A percentile compares a stretch with the other conserved stretches of the same genome.
phyloP scores from a whole-genome alignment of 78 protist species.

The slime mould (Dictyostelium discoideum) region DNA sequence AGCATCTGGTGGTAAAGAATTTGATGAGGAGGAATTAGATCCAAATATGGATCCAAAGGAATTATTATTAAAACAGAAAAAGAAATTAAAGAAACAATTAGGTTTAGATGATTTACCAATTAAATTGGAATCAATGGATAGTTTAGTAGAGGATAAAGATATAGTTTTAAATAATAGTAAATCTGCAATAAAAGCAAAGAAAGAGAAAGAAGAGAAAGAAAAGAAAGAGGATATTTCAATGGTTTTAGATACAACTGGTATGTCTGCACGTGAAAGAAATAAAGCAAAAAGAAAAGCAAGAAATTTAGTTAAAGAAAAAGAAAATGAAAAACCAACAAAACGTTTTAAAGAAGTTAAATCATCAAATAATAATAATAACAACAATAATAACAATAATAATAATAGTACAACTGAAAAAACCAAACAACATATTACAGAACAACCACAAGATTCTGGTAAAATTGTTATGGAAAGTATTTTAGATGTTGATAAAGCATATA shows the following conservation, averaged over 20 bases:
- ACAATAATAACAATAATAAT: background rate
- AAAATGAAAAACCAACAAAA: slow-evolving; percentile 5
- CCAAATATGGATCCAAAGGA: slow-evolving; percentile 52
- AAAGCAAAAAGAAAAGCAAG: slow-evolving; percentile 77
- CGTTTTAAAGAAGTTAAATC: slow-evolving; percentile 58
- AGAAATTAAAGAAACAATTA: slow-evolving; percentile 21
- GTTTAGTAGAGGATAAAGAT: slow-evolving; percentile 11
- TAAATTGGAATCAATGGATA: background rate
- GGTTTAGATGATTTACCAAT: slow-evolving; percentile 51
- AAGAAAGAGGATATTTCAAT: slow-evolving; percentile 34
- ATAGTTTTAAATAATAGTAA: slow-evolving; percentile 1
- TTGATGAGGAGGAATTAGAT: background rate
- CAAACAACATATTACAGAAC: slow-evolving; percentile 84
- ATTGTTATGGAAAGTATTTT: slow-evolving; percentile 72
- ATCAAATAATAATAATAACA: background rate
- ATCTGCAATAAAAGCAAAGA: background rate
- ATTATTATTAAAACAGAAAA: slow-evolving; percentile 25
- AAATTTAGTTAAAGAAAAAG: slow-evolving; percentile 28
- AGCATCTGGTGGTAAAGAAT: slow-evolving; percentile 67
- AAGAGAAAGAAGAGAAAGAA: slow-evolving; percentile 30
- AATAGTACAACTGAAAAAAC: background rate
- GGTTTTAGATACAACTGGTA: slow-evolving; percentile 54
- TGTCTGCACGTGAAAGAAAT: slow-evolving; percentile 40
- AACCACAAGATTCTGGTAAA: slow-evolving; percentile 73
- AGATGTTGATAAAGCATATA: slow-evolving; percentile 66